Conservation (phyloP, 768 basidiomycete genomes). For the Lentinula raphanica region DNA sequence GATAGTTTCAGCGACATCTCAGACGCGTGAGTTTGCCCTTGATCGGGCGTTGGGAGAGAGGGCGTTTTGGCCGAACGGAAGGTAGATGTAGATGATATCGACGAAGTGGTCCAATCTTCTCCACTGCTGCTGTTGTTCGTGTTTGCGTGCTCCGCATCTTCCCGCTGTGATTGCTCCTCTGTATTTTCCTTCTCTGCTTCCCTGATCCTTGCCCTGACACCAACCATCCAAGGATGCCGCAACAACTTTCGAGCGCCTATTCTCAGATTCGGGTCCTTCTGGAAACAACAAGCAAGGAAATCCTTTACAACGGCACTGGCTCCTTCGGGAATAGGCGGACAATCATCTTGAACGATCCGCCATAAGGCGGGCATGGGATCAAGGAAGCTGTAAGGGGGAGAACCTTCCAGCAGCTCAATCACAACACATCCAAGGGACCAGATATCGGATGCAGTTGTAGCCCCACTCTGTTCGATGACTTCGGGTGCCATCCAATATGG, state of each 20-base stretch:
- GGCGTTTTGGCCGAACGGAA: neutral
- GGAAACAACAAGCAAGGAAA: constrained; percentile 96
- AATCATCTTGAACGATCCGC: constrained; percentile 97
- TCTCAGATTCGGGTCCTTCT: constrained; percentile 93
- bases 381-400: constrained; percentile 92
- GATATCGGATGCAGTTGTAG: constrained; percentile 95
- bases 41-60: neutral
- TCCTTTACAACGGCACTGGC: constrained; percentile 94
- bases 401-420: constrained; percentile 87
- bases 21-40: neutral
- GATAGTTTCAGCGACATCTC: neutral
- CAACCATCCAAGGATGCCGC: constrained; percentile 92
- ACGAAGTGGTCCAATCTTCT: constrained; percentile 9
- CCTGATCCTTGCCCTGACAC: constrained; percentile 17
- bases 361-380: constrained; percentile 99
- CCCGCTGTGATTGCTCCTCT: constrained; percentile 13
- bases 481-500: constrained; percentile 83
- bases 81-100: neutral
- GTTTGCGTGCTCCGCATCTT: neutral
- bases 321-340: constrained; percentile 93
- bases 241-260: constrained; percentile 91
- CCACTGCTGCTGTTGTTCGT: constrained; percentile 38
- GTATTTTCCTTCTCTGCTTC: constrained; percentile 27
- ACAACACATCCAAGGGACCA: constrained; percentile 99
- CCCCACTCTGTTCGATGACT: constrained; percentile 96